These are phyloP conservation scores for Phlebiopsis gigantea DNA, from an alignment of 768 basidiomycete genomes.

Conservation along the genomic window DNA sequence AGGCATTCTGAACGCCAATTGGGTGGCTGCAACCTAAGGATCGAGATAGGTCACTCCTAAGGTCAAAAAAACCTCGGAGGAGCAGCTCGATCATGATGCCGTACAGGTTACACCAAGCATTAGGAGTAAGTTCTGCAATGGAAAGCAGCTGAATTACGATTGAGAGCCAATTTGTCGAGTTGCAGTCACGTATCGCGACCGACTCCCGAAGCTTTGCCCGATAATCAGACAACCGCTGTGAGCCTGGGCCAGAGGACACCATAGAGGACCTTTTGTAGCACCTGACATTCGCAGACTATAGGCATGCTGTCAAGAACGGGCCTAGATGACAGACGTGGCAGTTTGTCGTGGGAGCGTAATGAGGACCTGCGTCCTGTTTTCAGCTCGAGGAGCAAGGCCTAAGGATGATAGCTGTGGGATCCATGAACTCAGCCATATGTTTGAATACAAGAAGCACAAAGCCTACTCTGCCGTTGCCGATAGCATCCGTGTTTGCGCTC, in stretches of 20 bases:
- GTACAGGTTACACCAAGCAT: too few species aligned
- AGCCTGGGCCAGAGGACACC: neutral
- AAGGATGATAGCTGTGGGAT: conserved; percentile 3
- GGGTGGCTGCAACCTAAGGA: neutral
- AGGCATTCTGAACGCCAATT: too few species aligned
- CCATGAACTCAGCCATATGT: neutral
- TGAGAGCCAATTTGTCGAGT: neutral
- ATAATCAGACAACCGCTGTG: neutral
- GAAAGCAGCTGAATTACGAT: too few species aligned
- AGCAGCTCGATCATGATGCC: too few species aligned
- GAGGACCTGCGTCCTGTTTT: neutral
- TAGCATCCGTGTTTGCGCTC: neutral
- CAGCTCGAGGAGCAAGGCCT: neutral
- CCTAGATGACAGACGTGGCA: neutral
- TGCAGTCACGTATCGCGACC: neutral
- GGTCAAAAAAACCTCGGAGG: too few species aligned
- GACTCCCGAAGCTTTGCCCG: neutral
- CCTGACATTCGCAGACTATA: neutral
- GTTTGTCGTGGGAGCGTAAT: neutral
- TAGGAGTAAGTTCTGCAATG: too few species aligned
- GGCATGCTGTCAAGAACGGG: neutral
- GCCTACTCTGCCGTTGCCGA: neutral
- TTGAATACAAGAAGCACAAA: conserved; percentile 1
- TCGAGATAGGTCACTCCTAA: neutral
- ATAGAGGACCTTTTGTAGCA: neutral